Conservation (phyloP, 768 basidiomycete species). For the Sutorius australiensis region DNA sequence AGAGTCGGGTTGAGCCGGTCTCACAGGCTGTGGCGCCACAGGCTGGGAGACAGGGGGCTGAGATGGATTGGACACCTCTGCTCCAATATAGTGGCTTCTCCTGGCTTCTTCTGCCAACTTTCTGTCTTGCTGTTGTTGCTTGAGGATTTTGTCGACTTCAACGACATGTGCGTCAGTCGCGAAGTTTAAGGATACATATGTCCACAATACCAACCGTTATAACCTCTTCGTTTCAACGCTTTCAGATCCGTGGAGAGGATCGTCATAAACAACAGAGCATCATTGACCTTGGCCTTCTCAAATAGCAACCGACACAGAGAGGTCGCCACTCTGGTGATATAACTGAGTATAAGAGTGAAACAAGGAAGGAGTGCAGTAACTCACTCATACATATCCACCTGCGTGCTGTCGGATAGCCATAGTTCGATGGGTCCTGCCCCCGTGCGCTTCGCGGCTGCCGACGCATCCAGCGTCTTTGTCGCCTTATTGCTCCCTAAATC, state of each 20-base stretch:
- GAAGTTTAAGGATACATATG: conserved; percentile 1
- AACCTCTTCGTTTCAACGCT: conserved; percentile 77
- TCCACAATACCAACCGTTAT: conserved; percentile 56
- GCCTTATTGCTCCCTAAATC: conserved; percentile 46
- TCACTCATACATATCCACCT: conserved; percentile 91
- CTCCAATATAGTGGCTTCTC: conserved; percentile 22
- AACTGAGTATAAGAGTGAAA: conserved; percentile 1
- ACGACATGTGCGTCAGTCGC: background rate
- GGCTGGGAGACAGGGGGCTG: conserved; percentile 9
- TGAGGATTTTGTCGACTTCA: conserved; percentile 85
- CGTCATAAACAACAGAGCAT: conserved; percentile 87
- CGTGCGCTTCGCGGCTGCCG: conserved; percentile 60
- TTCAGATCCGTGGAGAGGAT: conserved; percentile 88
- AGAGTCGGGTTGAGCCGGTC: background rate
- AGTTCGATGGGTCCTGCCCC: conserved; percentile 64
- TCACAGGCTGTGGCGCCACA: conserved; percentile 12
- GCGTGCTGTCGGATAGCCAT: conserved; percentile 70
- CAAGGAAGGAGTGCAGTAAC: conserved; percentile 29
- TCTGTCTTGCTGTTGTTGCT: conserved; percentile 71
- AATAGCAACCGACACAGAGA: conserved; percentile 80
- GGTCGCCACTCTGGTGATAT: conserved; percentile 64
- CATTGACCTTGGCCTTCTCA: conserved; percentile 74
- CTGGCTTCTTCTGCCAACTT: conserved; percentile 49
- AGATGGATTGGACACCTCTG: conserved; percentile 8
- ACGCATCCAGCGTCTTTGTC: conserved; percentile 61